phyloP scores from a whole-genome alignment of 1,284 basidiomycete genomes.

The Malassezia equina region DNA sequence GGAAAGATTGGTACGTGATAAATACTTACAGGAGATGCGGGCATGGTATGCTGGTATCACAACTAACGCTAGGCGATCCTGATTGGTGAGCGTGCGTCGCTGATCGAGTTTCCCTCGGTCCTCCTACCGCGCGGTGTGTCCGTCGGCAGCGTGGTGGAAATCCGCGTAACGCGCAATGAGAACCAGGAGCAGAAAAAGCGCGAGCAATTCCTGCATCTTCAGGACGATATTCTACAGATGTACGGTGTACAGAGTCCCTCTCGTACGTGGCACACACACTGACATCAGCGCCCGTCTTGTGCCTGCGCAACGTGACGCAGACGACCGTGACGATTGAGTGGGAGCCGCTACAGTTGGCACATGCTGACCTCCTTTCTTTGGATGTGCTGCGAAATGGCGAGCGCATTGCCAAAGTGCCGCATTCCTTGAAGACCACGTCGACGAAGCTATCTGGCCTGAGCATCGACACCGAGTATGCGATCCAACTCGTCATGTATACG shows the following conservation, averaged over 20 bases:
- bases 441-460: conserved; percentile 44
- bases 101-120: conserved; percentile 48
- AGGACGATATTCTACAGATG: conserved; percentile 41
- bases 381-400: conserved; percentile 45
- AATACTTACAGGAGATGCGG: conserved; percentile 13
- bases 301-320: conserved; percentile 42
- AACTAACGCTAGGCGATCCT: conserved; percentile 42
- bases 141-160: conserved; percentile 43
- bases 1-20: conserved; percentile 36
- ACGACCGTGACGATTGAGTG: conserved; percentile 46
- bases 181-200: conserved; percentile 33
- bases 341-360: conserved; percentile 38
- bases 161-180: conserved; percentile 39
- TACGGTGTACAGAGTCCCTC: conserved; percentile 36
- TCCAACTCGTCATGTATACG: conserved; percentile 45
- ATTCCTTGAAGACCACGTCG: conserved; percentile 39
- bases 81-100: conserved; percentile 43
- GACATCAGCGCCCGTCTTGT: conserved; percentile 26
- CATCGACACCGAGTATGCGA: conserved; percentile 42
- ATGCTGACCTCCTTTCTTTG: conserved; percentile 33
- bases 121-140: conserved; percentile 40
- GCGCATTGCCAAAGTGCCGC: conserved; percentile 41
- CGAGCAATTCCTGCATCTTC: conserved; percentile 38
- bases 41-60: conserved; percentile 10
- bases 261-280: conserved; percentile 17